Percentiles rank a stretch among this genome's conserved stretches.
Evolutionary conservation across 1,284 basidiomycete genomes (phyloP).

Genomic region (Cystobasidium pallidum): DNA sequence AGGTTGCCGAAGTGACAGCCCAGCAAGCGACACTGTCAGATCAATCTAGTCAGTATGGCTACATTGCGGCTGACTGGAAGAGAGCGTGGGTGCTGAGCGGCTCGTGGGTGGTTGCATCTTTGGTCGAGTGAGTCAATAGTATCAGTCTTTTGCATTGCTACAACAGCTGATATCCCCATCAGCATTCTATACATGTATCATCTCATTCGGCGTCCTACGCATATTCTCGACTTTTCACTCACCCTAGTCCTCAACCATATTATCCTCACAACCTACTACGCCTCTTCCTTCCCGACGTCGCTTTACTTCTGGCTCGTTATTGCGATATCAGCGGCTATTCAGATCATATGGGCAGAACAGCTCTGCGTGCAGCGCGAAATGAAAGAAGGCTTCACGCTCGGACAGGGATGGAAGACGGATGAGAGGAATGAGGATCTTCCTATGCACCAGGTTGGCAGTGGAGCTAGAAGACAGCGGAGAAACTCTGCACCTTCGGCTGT

Average conservation of each 20-base stretch:
- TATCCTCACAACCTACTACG: slow-evolving; percentile 88
- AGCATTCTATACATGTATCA: slow-evolving; percentile 86
- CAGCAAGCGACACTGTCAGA: slow-evolving; percentile 13
- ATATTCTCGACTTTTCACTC: slow-evolving; percentile 90
- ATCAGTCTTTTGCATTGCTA: too few species aligned
- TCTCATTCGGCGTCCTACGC: slow-evolving; percentile 83
- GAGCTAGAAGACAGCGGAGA: slow-evolving; percentile 19
- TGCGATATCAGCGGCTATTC: slow-evolving; percentile 69
- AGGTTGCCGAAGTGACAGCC: slow-evolving; percentile 46
- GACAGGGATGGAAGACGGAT: slow-evolving; percentile 45
- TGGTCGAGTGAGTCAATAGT: slow-evolving; percentile 74
- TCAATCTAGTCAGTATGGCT: slow-evolving; percentile 28
- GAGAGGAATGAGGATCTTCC: slow-evolving; percentile 35
- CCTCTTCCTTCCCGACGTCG: slow-evolving; percentile 80
- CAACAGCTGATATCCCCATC: slow-evolving; percentile 37
- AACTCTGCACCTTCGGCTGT: slow-evolving; percentile 40
- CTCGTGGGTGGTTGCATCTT: slow-evolving; percentile 77
- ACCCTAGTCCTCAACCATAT: slow-evolving; percentile 89
- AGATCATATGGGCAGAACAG: slow-evolving; percentile 83
- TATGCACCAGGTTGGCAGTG: background rate
- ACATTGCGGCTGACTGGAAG: slow-evolving; percentile 62
- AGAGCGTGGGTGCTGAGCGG: slow-evolving; percentile 84
- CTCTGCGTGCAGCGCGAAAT: slow-evolving; percentile 88
- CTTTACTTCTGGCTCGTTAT: slow-evolving; percentile 86
- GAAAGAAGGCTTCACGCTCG: slow-evolving; percentile 69